Percentiles rank a stretch among this genome's conserved stretches.
Conservation (phyloP, 2,329 filamentous ascomycete genomes). For the Ceratocystis ficicola region DNA sequence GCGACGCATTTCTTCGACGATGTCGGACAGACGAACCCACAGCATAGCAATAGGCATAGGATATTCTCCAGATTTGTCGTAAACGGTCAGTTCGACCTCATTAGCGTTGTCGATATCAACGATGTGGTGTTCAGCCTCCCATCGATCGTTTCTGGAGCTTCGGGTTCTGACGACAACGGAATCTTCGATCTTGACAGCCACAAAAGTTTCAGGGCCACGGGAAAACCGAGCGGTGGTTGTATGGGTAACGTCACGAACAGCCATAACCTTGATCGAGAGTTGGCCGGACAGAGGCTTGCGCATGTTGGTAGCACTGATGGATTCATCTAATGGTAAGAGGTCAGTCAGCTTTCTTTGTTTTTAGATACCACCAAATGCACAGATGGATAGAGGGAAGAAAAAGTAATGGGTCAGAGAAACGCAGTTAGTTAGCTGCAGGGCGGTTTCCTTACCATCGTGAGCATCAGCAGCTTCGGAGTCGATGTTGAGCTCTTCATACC, state of each 20-base stretch:
- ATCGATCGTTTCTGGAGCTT: conserved; percentile 72
- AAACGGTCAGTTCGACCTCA: conserved; percentile 93
- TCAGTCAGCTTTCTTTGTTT: background rate
- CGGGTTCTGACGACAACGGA: conserved; percentile 78
- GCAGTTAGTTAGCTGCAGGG: background rate
- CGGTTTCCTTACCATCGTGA: conserved; percentile 55
- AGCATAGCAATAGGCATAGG: conserved; percentile 87
- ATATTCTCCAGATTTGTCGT: conserved; percentile 86
- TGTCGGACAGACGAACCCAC: conserved; percentile 94
- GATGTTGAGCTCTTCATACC: conserved; percentile 94
- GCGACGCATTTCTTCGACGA: conserved; percentile 90
- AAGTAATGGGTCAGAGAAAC: conserved; percentile 15
- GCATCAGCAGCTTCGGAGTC: conserved; percentile 72
- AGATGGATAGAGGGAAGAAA: background rate
- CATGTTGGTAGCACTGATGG: conserved; percentile 86
- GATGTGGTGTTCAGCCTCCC: conserved; percentile 82
- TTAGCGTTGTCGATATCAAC: conserved; percentile 97
- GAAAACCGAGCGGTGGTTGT: conserved; percentile 73
- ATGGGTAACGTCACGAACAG: conserved; percentile 90
- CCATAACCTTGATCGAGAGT: conserved; percentile 72
- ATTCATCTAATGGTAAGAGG: conserved; percentile 61
- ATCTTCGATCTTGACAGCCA: conserved; percentile 95
- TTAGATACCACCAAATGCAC: no score
- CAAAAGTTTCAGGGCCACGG: conserved; percentile 84
- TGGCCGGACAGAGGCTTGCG: conserved; percentile 92